Conservation (phyloP, 371 early-diverging fungal genomes). For the Apophysomyces ossiformis region DNA sequence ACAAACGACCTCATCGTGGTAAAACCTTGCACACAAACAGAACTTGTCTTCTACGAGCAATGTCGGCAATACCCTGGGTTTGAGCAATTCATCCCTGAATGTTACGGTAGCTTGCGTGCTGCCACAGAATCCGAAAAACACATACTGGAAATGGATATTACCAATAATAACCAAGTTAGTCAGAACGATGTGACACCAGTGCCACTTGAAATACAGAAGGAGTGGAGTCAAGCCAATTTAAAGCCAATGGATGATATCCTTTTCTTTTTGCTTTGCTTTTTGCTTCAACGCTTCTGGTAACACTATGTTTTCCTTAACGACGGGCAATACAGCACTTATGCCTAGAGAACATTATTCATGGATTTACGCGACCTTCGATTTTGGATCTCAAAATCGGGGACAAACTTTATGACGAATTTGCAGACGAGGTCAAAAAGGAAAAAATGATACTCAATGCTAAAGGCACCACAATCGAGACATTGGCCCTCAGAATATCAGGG, state of each 20-base stretch:
- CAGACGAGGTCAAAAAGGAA: conserved; percentile 63
- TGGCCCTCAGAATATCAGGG: conserved; percentile 71
- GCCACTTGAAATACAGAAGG: conserved; percentile 9
- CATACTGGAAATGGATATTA: conserved; percentile 24
- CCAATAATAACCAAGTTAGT: conserved; percentile 10
- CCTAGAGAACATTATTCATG: conserved; percentile 73
- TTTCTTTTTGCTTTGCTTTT: conserved; percentile 22
- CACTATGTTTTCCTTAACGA: conserved; percentile 18
- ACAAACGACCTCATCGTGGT: conserved; percentile 63
- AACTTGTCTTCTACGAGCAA: conserved; percentile 70
- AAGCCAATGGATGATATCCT: conserved; percentile 53
- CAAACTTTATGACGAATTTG: conserved; percentile 64
- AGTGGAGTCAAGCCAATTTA: not conserved
- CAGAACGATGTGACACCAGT: conserved; percentile 14
- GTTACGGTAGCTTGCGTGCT: conserved; percentile 64
- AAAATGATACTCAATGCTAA: conserved; percentile 62
- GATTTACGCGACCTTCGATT: conserved; percentile 72
- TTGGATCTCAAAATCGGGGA: conserved; percentile 84
- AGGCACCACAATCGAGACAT: conserved; percentile 57
- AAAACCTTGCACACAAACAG: conserved; percentile 64
- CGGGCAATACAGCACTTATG: conserved; percentile 57
- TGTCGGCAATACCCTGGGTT: conserved; percentile 58
- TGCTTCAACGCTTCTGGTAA: not conserved
- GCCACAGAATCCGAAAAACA: conserved; percentile 40
- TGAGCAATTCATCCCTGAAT: conserved; percentile 67